Evolutionary conservation across 495 filamentous ascomycete species (phyloP).

Genomic region (Annulohypoxylon bovei): DNA sequence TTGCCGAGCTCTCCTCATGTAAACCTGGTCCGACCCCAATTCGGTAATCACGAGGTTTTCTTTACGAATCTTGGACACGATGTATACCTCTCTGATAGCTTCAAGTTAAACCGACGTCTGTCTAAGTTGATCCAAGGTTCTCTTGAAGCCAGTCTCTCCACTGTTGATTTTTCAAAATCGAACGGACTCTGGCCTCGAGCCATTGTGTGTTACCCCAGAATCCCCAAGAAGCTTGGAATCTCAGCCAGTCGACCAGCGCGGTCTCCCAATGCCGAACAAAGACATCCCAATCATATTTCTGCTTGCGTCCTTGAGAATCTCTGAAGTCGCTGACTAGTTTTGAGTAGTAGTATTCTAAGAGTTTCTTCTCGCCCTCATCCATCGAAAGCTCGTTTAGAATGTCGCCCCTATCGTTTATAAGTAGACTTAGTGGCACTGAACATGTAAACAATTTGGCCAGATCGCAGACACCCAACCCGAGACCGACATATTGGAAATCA

Average conservation of each 20-base stretch:
- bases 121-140: background rate
- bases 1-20: conserved; percentile 9
- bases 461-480: conserved; percentile 57
- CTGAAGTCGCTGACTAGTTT: conserved; percentile 32
- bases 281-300: conserved; percentile 50
- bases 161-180: conserved; percentile 36
- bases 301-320: conserved; percentile 1
- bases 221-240: conserved; percentile 61
- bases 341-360: conserved; percentile 50
- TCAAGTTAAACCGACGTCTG: background rate
- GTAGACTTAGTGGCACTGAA: conserved; percentile 43
- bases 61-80: background rate
- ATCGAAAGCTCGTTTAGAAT: conserved; percentile 40
- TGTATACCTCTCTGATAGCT: background rate
- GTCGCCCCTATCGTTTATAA: conserved; percentile 21
- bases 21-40: conserved; percentile 8
- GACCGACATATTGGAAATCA: conserved; percentile 60
- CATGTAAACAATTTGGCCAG: conserved; percentile 58
- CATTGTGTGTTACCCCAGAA: conserved; percentile 59
- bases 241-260: conserved; percentile 59
- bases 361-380: conserved; percentile 45
- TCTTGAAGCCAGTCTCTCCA: conserved; percentile 40
- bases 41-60: background rate
- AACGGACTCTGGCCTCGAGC: conserved; percentile 51
- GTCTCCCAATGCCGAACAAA: conserved; percentile 57